phyloP scores from a whole-genome alignment of 371 early-diverging fungal species.

The Mortierella sp. region DNA sequence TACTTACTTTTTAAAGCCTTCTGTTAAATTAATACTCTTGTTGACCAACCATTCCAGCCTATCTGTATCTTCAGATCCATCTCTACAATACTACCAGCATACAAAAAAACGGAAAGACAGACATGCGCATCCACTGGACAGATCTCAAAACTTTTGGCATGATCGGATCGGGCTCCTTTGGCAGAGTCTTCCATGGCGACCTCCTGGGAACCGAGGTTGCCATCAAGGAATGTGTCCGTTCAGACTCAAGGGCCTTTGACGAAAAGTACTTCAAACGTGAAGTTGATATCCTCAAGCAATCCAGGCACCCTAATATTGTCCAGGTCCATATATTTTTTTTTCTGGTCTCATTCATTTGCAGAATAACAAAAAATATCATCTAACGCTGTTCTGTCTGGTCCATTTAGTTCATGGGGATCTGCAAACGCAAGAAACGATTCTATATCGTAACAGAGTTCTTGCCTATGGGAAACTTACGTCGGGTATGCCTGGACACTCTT shows the following conservation, averaged over 20 bases:
- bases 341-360: too few relatives aligned
- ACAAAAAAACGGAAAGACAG: too few relatives aligned
- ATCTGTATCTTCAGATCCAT: too few relatives aligned
- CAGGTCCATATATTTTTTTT: conserved; percentile 52
- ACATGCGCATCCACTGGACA: conserved; percentile 51
- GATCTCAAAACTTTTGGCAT: conserved; percentile 46
- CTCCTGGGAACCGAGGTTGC: conserved; percentile 71
- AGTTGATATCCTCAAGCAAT: conserved; percentile 62
- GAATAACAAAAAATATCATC: too few relatives aligned
- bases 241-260: conserved; percentile 59
- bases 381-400: neutral
- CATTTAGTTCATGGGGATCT: conserved; percentile 65
- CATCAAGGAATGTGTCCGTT: conserved; percentile 65
- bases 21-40: too few relatives aligned
- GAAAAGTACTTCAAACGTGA: conserved; percentile 68
- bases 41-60: too few relatives aligned
- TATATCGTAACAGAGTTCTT: conserved; percentile 68
- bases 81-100: too few relatives aligned
- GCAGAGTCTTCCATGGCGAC: conserved; percentile 47
- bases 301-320: conserved; percentile 68
- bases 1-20: too few relatives aligned
- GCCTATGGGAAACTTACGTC: conserved; percentile 61
- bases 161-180: conserved; percentile 54
- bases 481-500: conserved; percentile 36
- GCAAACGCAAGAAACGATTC: conserved; percentile 59